These are phyloP conservation scores for Silene noctiflora DNA, from an alignment of 179 eudicot species.

Conservation along the genomic window DNA sequence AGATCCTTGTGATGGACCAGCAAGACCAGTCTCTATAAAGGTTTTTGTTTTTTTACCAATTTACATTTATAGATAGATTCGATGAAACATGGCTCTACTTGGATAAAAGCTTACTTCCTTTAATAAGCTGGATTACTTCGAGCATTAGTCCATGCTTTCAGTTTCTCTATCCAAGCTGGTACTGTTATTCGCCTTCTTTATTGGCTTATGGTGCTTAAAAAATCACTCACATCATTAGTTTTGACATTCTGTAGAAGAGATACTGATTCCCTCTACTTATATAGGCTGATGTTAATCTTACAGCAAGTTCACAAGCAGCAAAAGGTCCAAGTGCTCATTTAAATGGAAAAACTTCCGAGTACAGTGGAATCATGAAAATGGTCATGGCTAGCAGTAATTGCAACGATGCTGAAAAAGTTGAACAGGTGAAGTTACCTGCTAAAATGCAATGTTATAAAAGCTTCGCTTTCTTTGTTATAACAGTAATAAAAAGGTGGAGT, in stretches of 20 bases:
- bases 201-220: not conserved
- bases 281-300: constrained; percentile 86
- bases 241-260: constrained; percentile 16
- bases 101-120: not conserved
- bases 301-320: constrained; percentile 61
- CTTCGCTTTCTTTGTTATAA: not conserved
- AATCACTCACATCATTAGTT: constrained; percentile 9
- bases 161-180: not conserved
- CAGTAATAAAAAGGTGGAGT: not conserved
- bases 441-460: not conserved
- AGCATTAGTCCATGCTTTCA: not conserved
- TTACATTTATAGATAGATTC: no score
- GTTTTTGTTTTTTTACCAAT: constrained; percentile 26
- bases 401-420: constrained; percentile 52
- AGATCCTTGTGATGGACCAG: constrained; percentile 74
- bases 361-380: constrained; percentile 51
- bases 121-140: not conserved
- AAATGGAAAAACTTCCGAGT: constrained; percentile 33
- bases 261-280: constrained; percentile 47
- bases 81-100: not conserved
- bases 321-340: constrained; percentile 43
- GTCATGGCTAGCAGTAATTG: constrained; percentile 72
- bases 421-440: constrained; percentile 46
- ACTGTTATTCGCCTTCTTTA: not conserved
- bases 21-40: constrained; percentile 64